Conservation (phyloP, 805 yeast species). For the Candida ipomoeae region DNA sequence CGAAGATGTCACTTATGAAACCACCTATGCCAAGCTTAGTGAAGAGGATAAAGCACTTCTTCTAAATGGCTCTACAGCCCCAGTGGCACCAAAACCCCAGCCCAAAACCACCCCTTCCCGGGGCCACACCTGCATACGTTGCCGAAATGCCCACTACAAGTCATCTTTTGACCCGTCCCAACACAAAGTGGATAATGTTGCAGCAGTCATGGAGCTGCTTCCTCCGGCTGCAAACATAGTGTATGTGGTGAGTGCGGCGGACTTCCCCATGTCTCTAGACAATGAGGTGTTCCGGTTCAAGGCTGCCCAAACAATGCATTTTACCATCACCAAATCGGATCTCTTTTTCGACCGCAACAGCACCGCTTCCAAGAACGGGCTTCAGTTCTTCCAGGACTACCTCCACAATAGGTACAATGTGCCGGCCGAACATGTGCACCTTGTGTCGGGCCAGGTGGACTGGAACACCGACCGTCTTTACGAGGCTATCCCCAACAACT, state of each 20-base stretch:
- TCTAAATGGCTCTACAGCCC: slow-evolving; percentile 16
- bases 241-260: slow-evolving; percentile 62
- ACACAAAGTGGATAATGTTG: slow-evolving; percentile 23
- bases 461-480: slow-evolving; percentile 49
- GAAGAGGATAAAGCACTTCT: slow-evolving; percentile 27
- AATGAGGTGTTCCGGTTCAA: slow-evolving; percentile 30
- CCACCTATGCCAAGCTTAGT: slow-evolving; percentile 16
- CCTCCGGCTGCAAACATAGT: slow-evolving; percentile 48
- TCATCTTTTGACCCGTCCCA: slow-evolving; percentile 33
- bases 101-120: background rate
- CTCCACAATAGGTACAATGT: slow-evolving; percentile 28
- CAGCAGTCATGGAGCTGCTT: slow-evolving; percentile 22
- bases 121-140: slow-evolving; percentile 46
- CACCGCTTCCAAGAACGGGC: slow-evolving; percentile 23
- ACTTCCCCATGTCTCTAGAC: slow-evolving; percentile 64
- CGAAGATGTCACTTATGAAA: slow-evolving; percentile 22
- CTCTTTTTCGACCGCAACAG: slow-evolving; percentile 34
- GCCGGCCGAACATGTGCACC: slow-evolving; percentile 38
- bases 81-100: background rate
- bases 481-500: slow-evolving; percentile 31
- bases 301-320: slow-evolving; percentile 32
- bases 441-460: slow-evolving; percentile 47
- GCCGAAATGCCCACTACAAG: slow-evolving; percentile 48
- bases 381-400: slow-evolving; percentile 31
- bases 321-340: slow-evolving; percentile 44